Conservation (phyloP, 257 asterid genomes). For the Solanum ossicruentum region DNA sequence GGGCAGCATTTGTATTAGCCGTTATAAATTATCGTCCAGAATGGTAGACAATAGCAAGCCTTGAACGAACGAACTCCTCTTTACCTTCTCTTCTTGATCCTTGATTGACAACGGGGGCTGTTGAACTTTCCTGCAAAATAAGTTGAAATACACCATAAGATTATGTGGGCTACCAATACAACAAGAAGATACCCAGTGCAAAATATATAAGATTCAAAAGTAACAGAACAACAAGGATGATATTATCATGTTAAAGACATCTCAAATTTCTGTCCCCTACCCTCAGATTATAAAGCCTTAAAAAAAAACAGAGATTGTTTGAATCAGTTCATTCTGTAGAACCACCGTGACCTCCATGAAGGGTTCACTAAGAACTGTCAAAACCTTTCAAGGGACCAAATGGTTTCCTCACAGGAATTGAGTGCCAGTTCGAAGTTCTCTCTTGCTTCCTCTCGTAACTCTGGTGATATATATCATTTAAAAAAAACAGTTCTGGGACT, state of each 20-base stretch:
- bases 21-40: conserved; percentile 43
- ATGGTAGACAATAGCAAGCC: conserved; percentile 65
- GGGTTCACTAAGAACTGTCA: conserved; percentile 39
- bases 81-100: conserved; percentile 80
- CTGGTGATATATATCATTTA: conserved; percentile 26
- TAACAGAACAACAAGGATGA: neutral
- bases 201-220: neutral
- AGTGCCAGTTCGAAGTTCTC: conserved; percentile 62
- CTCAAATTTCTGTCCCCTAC: neutral
- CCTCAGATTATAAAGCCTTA: neutral
- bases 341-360: too few relatives aligned
- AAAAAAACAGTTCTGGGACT: neutral
- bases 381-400: conserved; percentile 89
- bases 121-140: conserved; percentile 43
- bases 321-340: too few relatives aligned
- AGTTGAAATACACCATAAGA: neutral
- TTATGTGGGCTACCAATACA: neutral
- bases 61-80: conserved; percentile 63
- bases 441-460: conserved; percentile 38
- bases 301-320: neutral
- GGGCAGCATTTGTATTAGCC: neutral
- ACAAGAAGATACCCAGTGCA: neutral
- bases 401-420: conserved; percentile 66
- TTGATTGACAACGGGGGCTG: conserved; percentile 63
- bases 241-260: neutral